Base-by-base conservation (phyloP, 495 filamentous ascomycete species). In the Podospora fimiseda region DNA sequence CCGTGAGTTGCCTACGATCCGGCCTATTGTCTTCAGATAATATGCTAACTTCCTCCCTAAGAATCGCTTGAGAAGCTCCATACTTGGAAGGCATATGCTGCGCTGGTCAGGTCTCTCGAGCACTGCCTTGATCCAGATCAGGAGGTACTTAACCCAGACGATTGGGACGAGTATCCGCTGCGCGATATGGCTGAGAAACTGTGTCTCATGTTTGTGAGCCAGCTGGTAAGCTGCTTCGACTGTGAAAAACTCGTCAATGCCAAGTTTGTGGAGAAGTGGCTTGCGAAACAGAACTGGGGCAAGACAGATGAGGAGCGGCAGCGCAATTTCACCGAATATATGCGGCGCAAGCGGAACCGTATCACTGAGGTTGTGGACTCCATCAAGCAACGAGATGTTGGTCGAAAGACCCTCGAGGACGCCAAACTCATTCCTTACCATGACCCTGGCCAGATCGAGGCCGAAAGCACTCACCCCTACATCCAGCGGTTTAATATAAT, bases 271-370 rank as follows among this genome's bases (percentile, higher is more conserved):
- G 72, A 78, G 46, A 76, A 71, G 45, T 82, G 79, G 79, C 66
- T 82, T 5, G 73, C 67, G 20, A 77, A 72, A 56, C 78, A 82
- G 45, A 74, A 74, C 14, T 80, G 79, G 76, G 79, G 79, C 4
- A 54, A 60, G 18, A 70, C 58, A 1, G 64, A 71, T 7, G 65
- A 70, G 36, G 71, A 74, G 50, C 67, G 71, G 21, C 66, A 63
- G 24, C 61, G 57, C 7, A 81, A 79, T 49, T 79, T 80, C 52
- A 43, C 49, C 15, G 61, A 63, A 22, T 77, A 77, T 46, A 56
- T 67, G 61, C 55, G 66, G 14, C 60, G 63, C 46, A 71, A 66
- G 37, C 63, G 62, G 23, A 77, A 78, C 55, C 65, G 71, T 9
- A 70, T 81, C 15, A 72, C 64, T 39, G 70, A 75, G 18, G 70